Base-by-base conservation (phyloP, 2,329 filamentous ascomycete genomes). In the Cladosporium halotolerans region DNA sequence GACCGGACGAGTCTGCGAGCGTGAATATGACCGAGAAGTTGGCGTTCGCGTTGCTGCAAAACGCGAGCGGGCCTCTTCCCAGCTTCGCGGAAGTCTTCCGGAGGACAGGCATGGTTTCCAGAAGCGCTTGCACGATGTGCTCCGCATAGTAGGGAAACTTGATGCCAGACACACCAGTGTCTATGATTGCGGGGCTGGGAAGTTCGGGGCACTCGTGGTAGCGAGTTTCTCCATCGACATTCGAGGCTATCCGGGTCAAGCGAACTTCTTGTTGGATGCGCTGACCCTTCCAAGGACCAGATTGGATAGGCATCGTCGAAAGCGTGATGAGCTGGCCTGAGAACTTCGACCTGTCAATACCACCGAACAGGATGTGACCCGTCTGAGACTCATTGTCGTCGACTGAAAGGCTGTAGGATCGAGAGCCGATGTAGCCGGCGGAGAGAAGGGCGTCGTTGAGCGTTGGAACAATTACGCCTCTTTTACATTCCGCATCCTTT, bases 311-410 rank as follows among this genome's bases (percentile, higher is more conserved):
- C 7, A 8, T 34, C 3, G 46, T 42, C 3, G 9, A 11, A 9
- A 50, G 31, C 13, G 46, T 50, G n/a, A 34, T 19, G 19, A 50
- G 46, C 10, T 38, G 46, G 4, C 46, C 46, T 8, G 38, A 34
- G 28, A 50, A 50, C 28, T 41, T 54, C 4, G 45, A 18, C 34
- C 11, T 45, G 18, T 56, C 55, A 9, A 56, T 28, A 2, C 55
- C 55, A 18, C 55, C 55, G 32, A 56, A 54, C 11, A 56, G 32
- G 8, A 56, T 45, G 42, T 32, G 46, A 16, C 51, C 45, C 4
- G 3, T 16, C 9, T 18, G 6, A n/a, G 41, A 31, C 18, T 14
- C 13, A 2, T 41, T 23, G 11, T 47, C 34, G 10, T 52, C 42
- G 18, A 54, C 8, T 11, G 19, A 52, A 9, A 56, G 34, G n/a